Base-by-base conservation (phyloP, 2,329 filamentous ascomycete species). In the Sclerotinia borealis region DNA sequence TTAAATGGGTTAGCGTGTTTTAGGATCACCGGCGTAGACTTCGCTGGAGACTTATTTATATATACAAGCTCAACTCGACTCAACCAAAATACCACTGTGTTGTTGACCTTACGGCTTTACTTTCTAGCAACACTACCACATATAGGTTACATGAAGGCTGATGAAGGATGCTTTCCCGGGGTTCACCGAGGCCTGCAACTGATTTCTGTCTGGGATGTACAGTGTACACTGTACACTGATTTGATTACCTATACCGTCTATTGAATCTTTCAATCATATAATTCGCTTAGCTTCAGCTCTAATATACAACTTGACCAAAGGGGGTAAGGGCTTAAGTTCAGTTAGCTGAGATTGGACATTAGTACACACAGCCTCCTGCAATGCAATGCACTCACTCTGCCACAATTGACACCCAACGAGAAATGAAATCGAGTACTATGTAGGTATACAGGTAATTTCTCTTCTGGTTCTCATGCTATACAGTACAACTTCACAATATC, bases 291-390 rank as follows among this genome's bases (percentile, higher is more conserved):
- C n/a, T n/a, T n/a, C n/a, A n/a, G n/a, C n/a, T n/a, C n/a, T n/a
- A n/a, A n/a, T n/a, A n/a, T n/a, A n/a, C n/a, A n/a, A n/a, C n/a
- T n/a, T n/a, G n/a, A n/a, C n/a, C n/a, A n/a, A n/a, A n/a, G n/a
- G n/a, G n/a, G n/a, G n/a, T n/a, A n/a, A n/a, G n/a, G n/a, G n/a
- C n/a, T n/a, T n/a, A n/a, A n/a, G n/a, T n/a, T n/a, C n/a, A n/a
- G n/a, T n/a, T 19, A 31, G 25, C 47, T 49, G 47, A 31, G n/a
- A n/a, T n/a, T n/a, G n/a, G n/a, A n/a, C n/a, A n/a, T n/a, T n/a
- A n/a, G n/a, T n/a, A n/a, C 19, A 47, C 43, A 59, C 45, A 51
- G 58, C 58, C 45, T 60, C 22, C 45, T 51, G 34, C 45, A 60
- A 58, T 51, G 34, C 45, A 60, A 58, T 31, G 19, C 22, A 8